Percentiles rank a stretch among this genome's conserved stretches.
These are phyloP conservation scores for Globisporangium radiosum DNA, from an alignment of 352 stramenopile genomes.

Conservation along the genomic window DNA sequence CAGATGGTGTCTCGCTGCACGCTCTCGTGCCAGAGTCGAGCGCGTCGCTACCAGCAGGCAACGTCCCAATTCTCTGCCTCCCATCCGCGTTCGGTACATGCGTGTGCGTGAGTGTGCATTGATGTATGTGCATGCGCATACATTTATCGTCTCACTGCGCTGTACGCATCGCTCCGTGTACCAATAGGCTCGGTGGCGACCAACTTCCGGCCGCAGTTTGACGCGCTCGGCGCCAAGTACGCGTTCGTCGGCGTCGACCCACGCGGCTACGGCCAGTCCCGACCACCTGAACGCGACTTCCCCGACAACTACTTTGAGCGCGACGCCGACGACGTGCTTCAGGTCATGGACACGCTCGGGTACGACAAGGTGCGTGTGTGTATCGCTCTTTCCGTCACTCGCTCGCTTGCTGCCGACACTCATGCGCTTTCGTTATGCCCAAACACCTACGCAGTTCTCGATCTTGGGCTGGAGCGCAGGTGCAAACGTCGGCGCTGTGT, in stretches of 20 bases:
- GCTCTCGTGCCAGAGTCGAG: constrained; percentile 25
- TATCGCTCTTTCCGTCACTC: not conserved
- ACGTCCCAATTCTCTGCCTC: constrained; percentile 53
- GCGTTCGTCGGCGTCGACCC: constrained; percentile 62
- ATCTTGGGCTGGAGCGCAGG: constrained; percentile 72
- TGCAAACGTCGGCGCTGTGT: constrained; percentile 62
- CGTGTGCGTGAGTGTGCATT: not conserved
- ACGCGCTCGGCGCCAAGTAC: constrained; percentile 39
- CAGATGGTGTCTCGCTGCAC: constrained; percentile 35
- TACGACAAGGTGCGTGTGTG: constrained; percentile 35
- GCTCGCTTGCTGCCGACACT: not conserved
- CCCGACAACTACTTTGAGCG: constrained; percentile 54
- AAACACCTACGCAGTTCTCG: constrained; percentile 35
- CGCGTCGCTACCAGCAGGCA: not conserved
- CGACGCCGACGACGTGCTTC: constrained; percentile 64
- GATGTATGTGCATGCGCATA: not conserved
- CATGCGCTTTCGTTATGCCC: not conserved
- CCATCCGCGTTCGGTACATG: constrained; percentile 52
- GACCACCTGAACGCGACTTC: constrained; percentile 37
- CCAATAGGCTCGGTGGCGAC: constrained; percentile 30
- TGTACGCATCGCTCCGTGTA: not conserved
- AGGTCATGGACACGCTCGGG: constrained; percentile 46
- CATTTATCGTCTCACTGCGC: not conserved
- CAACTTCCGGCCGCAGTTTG: constrained; percentile 61
- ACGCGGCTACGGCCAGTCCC: constrained; percentile 46